Percentiles rank a stretch among this genome's conserved stretches.
Conservation (phyloP, 2,329 filamentous ascomycete genomes). For the Chaetomium sp. region DNA sequence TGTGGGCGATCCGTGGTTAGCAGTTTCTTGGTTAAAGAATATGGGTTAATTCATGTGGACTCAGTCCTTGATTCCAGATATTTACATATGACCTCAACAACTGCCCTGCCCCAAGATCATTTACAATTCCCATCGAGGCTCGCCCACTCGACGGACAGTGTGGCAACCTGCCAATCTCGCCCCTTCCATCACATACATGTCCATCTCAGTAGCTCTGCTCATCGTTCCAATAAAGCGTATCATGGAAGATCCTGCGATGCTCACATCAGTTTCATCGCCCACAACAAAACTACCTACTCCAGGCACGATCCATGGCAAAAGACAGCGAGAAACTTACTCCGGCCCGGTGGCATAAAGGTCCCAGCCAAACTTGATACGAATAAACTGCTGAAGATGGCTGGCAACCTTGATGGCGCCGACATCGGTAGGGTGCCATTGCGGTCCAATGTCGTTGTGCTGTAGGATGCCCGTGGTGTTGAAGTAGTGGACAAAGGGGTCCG, state of each 20-base stretch:
- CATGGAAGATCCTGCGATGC: conserved; percentile 32
- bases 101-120: no score
- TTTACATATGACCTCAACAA: no score
- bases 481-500: conserved; percentile 49
- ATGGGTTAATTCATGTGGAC: no score
- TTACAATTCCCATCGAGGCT: no score
- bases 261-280: neutral
- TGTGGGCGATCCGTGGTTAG: no score
- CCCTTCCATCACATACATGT: no score
- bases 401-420: conserved; percentile 56
- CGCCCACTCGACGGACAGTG: no score
- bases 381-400: conserved; percentile 52
- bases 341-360: conserved; percentile 47
- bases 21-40: no score
- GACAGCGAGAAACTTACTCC: conserved; percentile 35
- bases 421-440: conserved; percentile 54
- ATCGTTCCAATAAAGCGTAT: conserved; percentile 49
- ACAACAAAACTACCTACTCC: neutral
- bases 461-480: conserved; percentile 56
- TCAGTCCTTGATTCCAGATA: no score
- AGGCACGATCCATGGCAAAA: neutral
- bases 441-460: conserved; percentile 55
- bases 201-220: conserved; percentile 34
- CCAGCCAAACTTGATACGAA: conserved; percentile 51
- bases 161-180: no score